These are phyloP conservation scores for Debaryomycetaceae sp. DNA, from an alignment of 1,139 yeast genomes.

Conservation along the genomic window DNA sequence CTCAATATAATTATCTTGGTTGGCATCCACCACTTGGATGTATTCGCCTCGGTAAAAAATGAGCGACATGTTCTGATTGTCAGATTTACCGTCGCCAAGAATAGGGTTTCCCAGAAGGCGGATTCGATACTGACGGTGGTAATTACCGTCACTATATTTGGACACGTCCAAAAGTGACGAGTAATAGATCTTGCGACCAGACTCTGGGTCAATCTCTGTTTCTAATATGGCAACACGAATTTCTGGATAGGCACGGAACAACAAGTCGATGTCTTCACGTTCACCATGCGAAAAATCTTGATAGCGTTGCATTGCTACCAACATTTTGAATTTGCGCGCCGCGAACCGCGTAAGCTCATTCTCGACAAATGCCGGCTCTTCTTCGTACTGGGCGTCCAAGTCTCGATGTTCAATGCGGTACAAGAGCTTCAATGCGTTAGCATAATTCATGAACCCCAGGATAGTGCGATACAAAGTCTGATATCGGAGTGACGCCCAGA, in stretches of 20 bases:
- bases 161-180: constrained; percentile 49
- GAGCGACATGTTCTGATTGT: constrained; percentile 72
- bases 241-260: constrained; percentile 54
- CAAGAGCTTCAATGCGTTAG: constrained; percentile 55
- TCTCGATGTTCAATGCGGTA: constrained; percentile 54
- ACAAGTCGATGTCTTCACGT: constrained; percentile 40
- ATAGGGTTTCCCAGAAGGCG: constrained; percentile 77
- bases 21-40: constrained; percentile 79
- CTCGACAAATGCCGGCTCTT: constrained; percentile 21
- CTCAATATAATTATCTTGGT: constrained; percentile 78
- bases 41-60: constrained; percentile 78
- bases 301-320: constrained; percentile 65
- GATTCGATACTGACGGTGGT: constrained; percentile 42
- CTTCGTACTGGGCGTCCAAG: constrained; percentile 11
- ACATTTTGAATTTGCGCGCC: constrained; percentile 50
- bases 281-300: constrained; percentile 42
- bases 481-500: constrained; percentile 73
- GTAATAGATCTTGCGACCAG: constrained; percentile 30
- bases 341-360: constrained; percentile 42
- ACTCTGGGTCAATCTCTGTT: constrained; percentile 24
- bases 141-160: constrained; percentile 27
- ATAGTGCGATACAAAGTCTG: constrained; percentile 73
- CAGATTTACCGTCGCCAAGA: constrained; percentile 84
- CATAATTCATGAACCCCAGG: constrained; percentile 66
- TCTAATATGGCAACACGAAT: constrained; percentile 51